Percentiles rank a stretch among this genome's conserved stretches.
Conservation (phyloP, 208 protist species). For the Trypanosoma avium region DNA sequence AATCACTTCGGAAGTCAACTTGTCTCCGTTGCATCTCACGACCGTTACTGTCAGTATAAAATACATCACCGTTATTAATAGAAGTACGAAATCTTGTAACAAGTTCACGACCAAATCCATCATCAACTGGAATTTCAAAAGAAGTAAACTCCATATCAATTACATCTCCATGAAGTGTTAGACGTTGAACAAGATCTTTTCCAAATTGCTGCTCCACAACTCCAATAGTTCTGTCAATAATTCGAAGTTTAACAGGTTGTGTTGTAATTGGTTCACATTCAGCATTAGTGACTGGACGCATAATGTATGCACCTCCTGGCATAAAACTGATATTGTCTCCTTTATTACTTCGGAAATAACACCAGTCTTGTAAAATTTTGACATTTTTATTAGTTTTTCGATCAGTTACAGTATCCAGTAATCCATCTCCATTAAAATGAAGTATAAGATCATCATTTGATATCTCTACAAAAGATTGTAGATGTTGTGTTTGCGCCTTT, state of each 20-base stretch:
- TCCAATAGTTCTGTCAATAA: slow-evolving; percentile 3
- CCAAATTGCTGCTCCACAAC: slow-evolving; percentile 18
- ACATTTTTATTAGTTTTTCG: neutral
- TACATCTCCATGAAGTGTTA: slow-evolving; percentile 15
- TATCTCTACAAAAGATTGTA: neutral
- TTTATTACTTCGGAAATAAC: slow-evolving; percentile 12
- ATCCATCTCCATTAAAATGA: neutral
- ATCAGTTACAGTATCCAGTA: neutral
- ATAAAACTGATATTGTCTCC: neutral
- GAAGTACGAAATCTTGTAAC: slow-evolving; percentile 15
- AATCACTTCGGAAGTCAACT: slow-evolving; percentile 16
- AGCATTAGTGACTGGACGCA: slow-evolving; percentile 8
- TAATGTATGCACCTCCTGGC: slow-evolving; percentile 20
- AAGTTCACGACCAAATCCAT: slow-evolving; percentile 15
- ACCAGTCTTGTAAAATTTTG: slow-evolving; percentile 14
- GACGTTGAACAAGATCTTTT: slow-evolving; percentile 6
- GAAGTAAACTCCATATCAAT: slow-evolving; percentile 22
- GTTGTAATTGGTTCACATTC: slow-evolving; percentile 6
- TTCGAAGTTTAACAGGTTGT: neutral
- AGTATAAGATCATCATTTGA: slow-evolving; percentile 1
- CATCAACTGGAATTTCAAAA: slow-evolving; percentile 16
- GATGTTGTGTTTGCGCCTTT: neutral
- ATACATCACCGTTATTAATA: slow-evolving; percentile 15
- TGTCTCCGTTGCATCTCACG: slow-evolving; percentile 41
- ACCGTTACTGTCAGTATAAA: slow-evolving; percentile 57